Conservation (phyloP, 164 flowering plant genomes). For the Magnolia officinalis region DNA sequence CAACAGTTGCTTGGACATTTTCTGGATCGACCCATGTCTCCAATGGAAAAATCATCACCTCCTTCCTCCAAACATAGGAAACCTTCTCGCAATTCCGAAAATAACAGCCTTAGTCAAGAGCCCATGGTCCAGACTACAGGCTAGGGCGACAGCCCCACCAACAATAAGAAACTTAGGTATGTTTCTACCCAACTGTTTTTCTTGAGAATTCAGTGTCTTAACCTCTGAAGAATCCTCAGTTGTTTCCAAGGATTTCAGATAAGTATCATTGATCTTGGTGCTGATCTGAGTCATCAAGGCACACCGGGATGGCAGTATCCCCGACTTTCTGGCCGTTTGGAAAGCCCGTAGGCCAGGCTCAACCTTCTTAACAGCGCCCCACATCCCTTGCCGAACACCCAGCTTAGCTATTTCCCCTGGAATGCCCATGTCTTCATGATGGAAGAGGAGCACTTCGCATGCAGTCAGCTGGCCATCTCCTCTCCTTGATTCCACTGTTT, state of each 20-base stretch:
- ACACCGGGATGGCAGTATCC: constrained; percentile 35
- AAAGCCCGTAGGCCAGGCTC: constrained; percentile 61
- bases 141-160: constrained; percentile 71
- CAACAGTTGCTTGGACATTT: background rate
- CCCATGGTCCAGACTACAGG: constrained; percentile 73
- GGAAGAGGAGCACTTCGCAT: constrained; percentile 77
- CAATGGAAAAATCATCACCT: background rate
- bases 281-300: constrained; percentile 59
- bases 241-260: constrained; percentile 39
- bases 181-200: constrained; percentile 39
- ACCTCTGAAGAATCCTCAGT: constrained; percentile 22
- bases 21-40: background rate
- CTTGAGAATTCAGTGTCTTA: constrained; percentile 21
- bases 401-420: constrained; percentile 77
- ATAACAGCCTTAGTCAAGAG: constrained; percentile 80
- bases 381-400: constrained; percentile 76
- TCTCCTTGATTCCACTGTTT: constrained; percentile 56
- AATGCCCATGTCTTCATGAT: constrained; percentile 85
- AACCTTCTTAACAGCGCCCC: constrained; percentile 72
- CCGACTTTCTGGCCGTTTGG: constrained; percentile 46
- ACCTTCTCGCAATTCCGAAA: constrained; percentile 76
- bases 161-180: constrained; percentile 59
- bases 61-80: constrained; percentile 58
- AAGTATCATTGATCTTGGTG: constrained; percentile 50
- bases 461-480: constrained; percentile 55